Base-by-base conservation (phyloP, 2,329 filamentous ascomycete genomes). In the Fusarium incarnatum region DNA sequence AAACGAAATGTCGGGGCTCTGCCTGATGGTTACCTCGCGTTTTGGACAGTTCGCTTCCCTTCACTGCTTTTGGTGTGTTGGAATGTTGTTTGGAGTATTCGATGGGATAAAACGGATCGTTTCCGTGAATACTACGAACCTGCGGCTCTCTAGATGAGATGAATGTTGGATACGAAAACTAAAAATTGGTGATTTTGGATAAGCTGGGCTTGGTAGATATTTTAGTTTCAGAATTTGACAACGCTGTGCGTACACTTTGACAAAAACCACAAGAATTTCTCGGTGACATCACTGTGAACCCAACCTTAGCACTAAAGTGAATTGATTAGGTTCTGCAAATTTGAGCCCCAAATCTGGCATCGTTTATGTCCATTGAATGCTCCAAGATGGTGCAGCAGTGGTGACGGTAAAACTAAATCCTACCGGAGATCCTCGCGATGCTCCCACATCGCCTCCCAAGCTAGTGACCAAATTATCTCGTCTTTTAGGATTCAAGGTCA, bases 11-110 rank as follows among this genome's bases (percentile, higher is more conserved):
- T 97, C 1, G 94, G 94, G 0, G 82, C 89, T 11, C 77, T 95
- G 63, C 92, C 94, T 0, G 90, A 94, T 16, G 93, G 93, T 0
- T 98, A 97, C 77, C 82, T 97, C 46, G 85, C 85, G 13, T 97
- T 97, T 76, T 98, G 94, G 93, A 92, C 92, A 0, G 83, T 87
- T 10, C 85, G 88, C 61, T 98, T 98, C 76, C 94, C 94, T 6
- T 89, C 87, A 72, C 79, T 98, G 73, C 78, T 98, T 63, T 89
- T 97, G 76, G 86, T 86, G 56, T 97, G 93, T 76, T 95, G 94
- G 83, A 87, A 89, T 73, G 88, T 94, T 20, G 86, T 97, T 23
- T 86, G 88, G 67, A 87, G 90, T 53, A 83, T 93, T 65, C 85
- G 83, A 3, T 86, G 94, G 81, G 84, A 91, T 60, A 81, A 82